Conservation (phyloP, 176 grass and related monocot species). For the Alopecurus myosuroides region DNA sequence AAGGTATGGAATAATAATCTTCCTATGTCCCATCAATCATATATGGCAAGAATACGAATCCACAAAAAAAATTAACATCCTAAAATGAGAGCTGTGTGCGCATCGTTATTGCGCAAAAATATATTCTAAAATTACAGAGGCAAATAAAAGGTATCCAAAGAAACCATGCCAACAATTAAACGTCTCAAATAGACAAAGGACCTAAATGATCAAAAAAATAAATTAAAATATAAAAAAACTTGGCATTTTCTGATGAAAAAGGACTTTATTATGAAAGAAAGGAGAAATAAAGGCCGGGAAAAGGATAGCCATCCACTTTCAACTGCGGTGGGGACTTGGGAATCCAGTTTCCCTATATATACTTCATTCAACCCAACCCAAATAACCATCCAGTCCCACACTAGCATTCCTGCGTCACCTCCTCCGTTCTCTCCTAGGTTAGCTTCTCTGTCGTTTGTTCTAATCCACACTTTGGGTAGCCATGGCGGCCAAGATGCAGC, state of each 20-base stretch:
- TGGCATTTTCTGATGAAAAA: no score
- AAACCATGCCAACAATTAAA: background rate
- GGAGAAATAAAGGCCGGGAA: no score
- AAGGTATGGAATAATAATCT: background rate
- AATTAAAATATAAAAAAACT: background rate
- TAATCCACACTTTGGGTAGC: background rate
- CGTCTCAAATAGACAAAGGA: background rate
- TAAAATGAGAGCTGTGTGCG: no score
- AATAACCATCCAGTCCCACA: no score
- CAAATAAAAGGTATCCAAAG: background rate
- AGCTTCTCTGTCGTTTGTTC: background rate
- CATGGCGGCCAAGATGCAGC: slow-evolving; percentile 43
- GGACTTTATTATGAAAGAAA: no score
- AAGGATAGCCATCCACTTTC: no score
- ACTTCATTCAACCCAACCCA: background rate
- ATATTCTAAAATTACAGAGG: background rate
- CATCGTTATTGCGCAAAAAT: background rate
- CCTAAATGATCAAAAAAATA: background rate
- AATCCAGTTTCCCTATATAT: background rate
- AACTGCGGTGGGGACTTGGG: background rate
- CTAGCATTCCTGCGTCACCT: background rate
- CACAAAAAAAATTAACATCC: background rate
- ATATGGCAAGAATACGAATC: background rate
- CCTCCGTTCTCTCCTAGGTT: background rate
- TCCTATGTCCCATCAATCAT: background rate